A percentile compares a stretch with the other conserved stretches of the same genome.
These are phyloP conservation scores for Cyclotella atomus DNA, from an alignment of 108 stramenopile genomes.

Conservation along the genomic window DNA sequence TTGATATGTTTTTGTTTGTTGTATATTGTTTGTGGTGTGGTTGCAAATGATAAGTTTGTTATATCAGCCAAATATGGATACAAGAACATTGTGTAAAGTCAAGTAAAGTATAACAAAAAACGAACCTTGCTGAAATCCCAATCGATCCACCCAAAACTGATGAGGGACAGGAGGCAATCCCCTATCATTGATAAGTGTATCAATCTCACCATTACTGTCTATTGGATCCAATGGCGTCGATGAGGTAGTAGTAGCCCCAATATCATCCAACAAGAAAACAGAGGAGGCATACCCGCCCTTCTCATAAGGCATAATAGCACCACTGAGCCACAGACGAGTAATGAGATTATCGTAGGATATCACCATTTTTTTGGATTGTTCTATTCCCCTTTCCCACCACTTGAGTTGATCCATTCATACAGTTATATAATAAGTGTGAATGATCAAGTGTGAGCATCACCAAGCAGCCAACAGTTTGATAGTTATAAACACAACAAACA, in stretches of 20 bases:
- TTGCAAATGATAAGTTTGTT: too few species aligned
- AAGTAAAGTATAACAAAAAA: background rate
- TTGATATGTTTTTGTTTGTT: background rate
- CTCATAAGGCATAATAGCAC: conserved; percentile 71
- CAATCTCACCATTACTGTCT: conserved; percentile 15
- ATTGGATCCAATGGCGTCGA: background rate
- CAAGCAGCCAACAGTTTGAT: too few species aligned
- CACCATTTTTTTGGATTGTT: conserved; percentile 73
- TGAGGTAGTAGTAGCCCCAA: background rate
- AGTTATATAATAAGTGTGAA: too few species aligned
- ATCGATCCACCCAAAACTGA: conserved; percentile 72
- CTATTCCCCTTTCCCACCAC: conserved; percentile 86
- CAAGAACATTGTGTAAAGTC: background rate
- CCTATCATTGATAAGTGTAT: conserved; percentile 65
- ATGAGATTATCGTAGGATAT: conserved; percentile 88
- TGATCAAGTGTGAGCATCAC: too few species aligned
- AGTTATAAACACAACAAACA: too few species aligned
- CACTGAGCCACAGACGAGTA: conserved; percentile 76
- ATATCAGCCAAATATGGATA: too few species aligned
- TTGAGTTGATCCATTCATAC: too few species aligned
- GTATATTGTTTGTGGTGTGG: background rate
- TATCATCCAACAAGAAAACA: too few species aligned
- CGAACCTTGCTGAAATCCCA: conserved; percentile 80
- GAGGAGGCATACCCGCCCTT: conserved; percentile 36
- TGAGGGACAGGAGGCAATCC: conserved; percentile 85